phyloP scores from a whole-genome alignment of 1,284 basidiomycete genomes.

The Apiotrichum siamense region DNA sequence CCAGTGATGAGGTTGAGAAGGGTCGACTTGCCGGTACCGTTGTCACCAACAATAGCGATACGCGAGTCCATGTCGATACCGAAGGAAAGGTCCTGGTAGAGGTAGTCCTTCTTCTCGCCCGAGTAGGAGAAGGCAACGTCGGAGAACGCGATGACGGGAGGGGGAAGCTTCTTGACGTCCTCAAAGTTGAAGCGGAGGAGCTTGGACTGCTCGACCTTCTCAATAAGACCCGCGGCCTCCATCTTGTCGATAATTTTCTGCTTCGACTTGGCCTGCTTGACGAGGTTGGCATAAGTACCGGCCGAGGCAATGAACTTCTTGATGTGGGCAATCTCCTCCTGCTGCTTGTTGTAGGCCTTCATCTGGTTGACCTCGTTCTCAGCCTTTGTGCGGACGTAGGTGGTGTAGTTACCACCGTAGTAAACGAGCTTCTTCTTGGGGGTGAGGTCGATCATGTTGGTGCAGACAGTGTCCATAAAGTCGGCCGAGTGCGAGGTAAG shows the following conservation, averaged over 20 bases:
- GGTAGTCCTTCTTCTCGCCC: slow-evolving; percentile 76
- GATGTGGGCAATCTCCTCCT: slow-evolving; percentile 96
- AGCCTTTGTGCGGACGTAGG: slow-evolving; percentile 88
- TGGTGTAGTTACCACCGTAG: slow-evolving; percentile 95
- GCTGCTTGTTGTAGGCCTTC: slow-evolving; percentile 98
- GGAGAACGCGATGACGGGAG: slow-evolving; percentile 94
- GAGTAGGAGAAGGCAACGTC: slow-evolving; percentile 93
- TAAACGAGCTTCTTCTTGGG: slow-evolving; percentile 59
- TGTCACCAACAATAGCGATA: slow-evolving; percentile 94
- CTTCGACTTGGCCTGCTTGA: slow-evolving; percentile 98
- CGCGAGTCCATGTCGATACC: slow-evolving; percentile 70
- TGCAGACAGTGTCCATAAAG: slow-evolving; percentile 96
- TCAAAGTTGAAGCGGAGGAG: slow-evolving; percentile 92
- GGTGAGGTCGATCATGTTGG: slow-evolving; percentile 96
- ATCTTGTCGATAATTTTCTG: slow-evolving; percentile 99
- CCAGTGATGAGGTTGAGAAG: slow-evolving; percentile 92
- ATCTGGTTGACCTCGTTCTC: slow-evolving; percentile 99
- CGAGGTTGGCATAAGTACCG: slow-evolving; percentile 97
- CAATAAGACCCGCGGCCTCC: slow-evolving; percentile 97
- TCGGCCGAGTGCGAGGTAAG: slow-evolving; percentile 89
- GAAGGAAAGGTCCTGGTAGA: slow-evolving; percentile 83
- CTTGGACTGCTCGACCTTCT: slow-evolving; percentile 71
- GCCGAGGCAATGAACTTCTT: slow-evolving; percentile 96
- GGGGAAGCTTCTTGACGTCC: slow-evolving; percentile 86
- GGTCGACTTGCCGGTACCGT: slow-evolving; percentile 97